Evolutionary conservation across 805 yeast species (phyloP).

Genomic region (Candida easanensis): DNA sequence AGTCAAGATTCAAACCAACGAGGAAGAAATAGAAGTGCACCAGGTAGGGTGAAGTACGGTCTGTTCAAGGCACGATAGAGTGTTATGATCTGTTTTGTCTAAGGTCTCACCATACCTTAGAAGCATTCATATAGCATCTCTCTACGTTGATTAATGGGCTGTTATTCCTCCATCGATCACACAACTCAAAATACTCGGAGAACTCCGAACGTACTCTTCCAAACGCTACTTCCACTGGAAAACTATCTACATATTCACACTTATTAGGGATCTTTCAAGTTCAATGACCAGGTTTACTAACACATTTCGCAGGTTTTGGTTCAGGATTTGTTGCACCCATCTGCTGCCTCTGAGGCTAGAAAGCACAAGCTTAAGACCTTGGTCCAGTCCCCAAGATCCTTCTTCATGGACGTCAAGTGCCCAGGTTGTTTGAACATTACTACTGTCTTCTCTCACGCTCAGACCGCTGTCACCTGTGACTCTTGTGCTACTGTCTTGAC

Average conservation of each 20-base stretch:
- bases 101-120: background rate
- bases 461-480: conserved; percentile 99
- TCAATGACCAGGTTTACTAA: too few relatives aligned
- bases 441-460: conserved; percentile 99
- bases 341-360: conserved; percentile 93
- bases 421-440: conserved; percentile 99
- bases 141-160: too few relatives aligned
- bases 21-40: background rate
- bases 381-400: conserved; percentile 98
- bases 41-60: background rate
- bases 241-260: too few relatives aligned
- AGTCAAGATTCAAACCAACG: background rate
- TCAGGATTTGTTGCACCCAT: conserved; percentile 98
- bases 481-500: conserved; percentile 97
- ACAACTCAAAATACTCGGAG: too few relatives aligned
- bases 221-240: too few relatives aligned
- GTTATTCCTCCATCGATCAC: too few relatives aligned
- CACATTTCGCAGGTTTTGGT: conserved; percentile 77
- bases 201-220: too few relatives aligned
- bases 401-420: conserved; percentile 99
- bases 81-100: background rate
- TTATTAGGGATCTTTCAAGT: too few relatives aligned
- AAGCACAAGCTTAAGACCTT: conserved; percentile 97
- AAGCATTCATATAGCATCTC: too few relatives aligned
- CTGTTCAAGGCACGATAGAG: background rate